Evolutionary conservation across 306 rosid genomes (phyloP), one percentile per base, ranked within the genome.

Genomic region (Trifolium dubium): DNA sequence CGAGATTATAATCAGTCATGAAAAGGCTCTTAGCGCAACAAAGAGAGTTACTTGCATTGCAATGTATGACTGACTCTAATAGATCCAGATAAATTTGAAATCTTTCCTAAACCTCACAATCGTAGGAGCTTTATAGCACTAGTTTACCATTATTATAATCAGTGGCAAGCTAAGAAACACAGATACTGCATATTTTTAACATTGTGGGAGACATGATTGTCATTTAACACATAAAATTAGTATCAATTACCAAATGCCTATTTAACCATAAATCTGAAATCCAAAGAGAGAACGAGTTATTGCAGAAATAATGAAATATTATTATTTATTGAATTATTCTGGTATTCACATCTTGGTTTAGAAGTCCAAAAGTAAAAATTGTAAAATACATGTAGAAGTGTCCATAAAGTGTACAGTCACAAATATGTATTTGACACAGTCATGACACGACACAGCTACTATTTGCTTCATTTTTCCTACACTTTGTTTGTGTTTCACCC

Each of bases 281-380:
- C 9, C 29, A 63, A 17, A 37, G 68, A 28, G 28, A 39, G 29
- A 35, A 61, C 5, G 43, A 35, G 30, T 9, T 37, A 9, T 37
- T 15, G 8, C 35, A 63, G 43, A 62, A n/a, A n/a, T 62, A 62
- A n/a, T 62, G 10, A 62, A 62, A 63, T 63, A 63, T 13, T 28
- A 35, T n/a, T 35, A 35, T n/a, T 62, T 35, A 63, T 15, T 13
- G 9, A 35, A 14, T 35, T 63, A 35, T 17, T 35, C 6, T 63
- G 47, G 30, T 35, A 35, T 63, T 63, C 30, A 35, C 30, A 8
- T 63, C 68, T 35, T 63, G 68, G 47, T 63, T 35, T 37, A 39
- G 7, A 34, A 63, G n/a, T 63, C 44, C 29, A 63, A 37, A 34
- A 8, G 46, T 34, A 34, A 34, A 61, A 32, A 32, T 1, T 62